phyloP scores from a whole-genome alignment of 768 basidiomycete genomes.

The Rubroboletus pulcherrimus region DNA sequence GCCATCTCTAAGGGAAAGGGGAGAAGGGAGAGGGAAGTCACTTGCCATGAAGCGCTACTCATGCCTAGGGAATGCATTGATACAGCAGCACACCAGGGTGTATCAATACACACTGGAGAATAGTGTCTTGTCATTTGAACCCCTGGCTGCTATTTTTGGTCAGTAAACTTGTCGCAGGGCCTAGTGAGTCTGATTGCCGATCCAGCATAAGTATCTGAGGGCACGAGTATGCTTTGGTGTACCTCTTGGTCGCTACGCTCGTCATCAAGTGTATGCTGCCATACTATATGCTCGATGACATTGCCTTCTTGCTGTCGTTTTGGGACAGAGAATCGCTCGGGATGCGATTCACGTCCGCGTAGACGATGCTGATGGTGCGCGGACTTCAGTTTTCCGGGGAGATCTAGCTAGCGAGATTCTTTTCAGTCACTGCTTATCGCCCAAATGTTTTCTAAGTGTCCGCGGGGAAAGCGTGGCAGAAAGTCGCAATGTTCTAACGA shows the following conservation, averaged over 20 bases:
- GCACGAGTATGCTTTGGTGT: neutral
- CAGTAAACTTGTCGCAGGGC: too few relatives aligned
- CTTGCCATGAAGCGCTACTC: too few relatives aligned
- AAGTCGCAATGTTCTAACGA: neutral
- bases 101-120: too few relatives aligned
- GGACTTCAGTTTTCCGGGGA: neutral
- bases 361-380: slow-evolving; percentile 6
- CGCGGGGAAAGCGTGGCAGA: neutral
- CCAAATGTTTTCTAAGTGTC: slow-evolving; percentile 10
- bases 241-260: slow-evolving; percentile 1
- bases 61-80: too few relatives aligned
- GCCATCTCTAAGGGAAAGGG: too few relatives aligned
- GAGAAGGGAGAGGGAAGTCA: too few relatives aligned
- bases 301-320: neutral
- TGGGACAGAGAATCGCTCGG: neutral
- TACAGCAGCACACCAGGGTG: too few relatives aligned
- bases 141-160: too few relatives aligned
- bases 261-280: slow-evolving; percentile 16
- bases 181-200: too few relatives aligned
- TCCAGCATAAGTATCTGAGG: neutral
- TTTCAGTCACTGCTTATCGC: slow-evolving; percentile 15
- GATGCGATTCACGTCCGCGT: neutral
- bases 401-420: neutral
- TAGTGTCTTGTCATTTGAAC: too few relatives aligned
- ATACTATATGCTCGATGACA: slow-evolving; percentile 2